Evolutionary conservation across 805 yeast species (phyloP).

Genomic region (Lachancea kluyveri): DNA sequence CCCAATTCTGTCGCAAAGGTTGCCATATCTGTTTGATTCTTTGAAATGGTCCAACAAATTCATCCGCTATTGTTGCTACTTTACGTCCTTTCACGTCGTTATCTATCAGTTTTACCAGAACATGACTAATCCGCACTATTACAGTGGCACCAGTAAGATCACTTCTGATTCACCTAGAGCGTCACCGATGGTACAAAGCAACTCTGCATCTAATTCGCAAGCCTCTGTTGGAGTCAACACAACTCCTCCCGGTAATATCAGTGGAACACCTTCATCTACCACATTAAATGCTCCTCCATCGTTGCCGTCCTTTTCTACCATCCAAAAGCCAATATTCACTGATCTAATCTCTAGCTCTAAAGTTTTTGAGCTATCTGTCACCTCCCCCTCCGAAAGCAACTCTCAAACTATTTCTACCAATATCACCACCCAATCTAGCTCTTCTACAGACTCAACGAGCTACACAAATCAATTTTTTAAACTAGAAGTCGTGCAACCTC

Average conservation of each 20-base stretch:
- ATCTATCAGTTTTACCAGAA: conserved; percentile 18
- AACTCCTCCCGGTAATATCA: not conserved
- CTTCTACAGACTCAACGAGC: not conserved
- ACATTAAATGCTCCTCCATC: no score
- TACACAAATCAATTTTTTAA: conserved; percentile 18
- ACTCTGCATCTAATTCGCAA: conserved; percentile 2
- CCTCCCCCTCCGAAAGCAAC: conserved; percentile 18
- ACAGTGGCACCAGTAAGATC: not conserved
- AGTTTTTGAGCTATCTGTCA: conserved; percentile 21
- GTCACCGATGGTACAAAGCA: conserved; percentile 2
- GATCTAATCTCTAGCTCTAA: conserved; percentile 16
- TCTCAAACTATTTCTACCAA: conserved; percentile 23
- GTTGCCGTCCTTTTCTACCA: no score
- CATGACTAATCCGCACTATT: conserved; percentile 7
- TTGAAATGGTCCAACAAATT: conserved; percentile 12
- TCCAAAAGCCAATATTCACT: conserved; percentile 18
- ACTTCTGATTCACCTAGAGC: conserved; percentile 2
- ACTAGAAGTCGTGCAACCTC: conserved; percentile 11
- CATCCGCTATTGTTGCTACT: conserved; percentile 14
- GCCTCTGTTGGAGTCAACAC: not conserved
- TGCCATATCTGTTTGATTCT: conserved; percentile 2
- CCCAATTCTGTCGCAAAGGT: conserved; percentile 1
- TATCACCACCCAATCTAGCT: conserved; percentile 3
- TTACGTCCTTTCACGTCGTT: conserved; percentile 28
- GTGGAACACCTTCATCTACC: no score